Evolutionary conservation across 192 early-diverging fungal genomes (phyloP), one percentile per base, ranked within the genome.

Genomic region (Dissophora ornata): DNA sequence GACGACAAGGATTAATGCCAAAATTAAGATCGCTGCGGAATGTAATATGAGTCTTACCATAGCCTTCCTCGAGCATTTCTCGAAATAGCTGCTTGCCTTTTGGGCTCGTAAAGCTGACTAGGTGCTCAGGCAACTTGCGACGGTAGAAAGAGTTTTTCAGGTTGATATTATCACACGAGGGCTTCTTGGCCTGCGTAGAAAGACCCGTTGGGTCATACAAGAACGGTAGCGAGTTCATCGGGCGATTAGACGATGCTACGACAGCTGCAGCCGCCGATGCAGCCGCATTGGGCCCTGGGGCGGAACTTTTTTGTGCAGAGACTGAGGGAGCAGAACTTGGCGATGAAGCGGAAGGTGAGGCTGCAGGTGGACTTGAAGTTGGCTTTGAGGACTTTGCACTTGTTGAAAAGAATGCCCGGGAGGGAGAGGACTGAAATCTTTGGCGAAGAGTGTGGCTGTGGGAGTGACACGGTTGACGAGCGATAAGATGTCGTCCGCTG

Each of bases 41-140:
- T 9, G 13, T 13, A 52, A 63, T 21, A 42, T 1, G 25, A 52
- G 6, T 22, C 21, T 57, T 62, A 77, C 73, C 93, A 67, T 87
- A 86, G 2, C 92, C 94, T 29, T 81, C 62, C 38, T 87, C 86
- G 44, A 98, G 81, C 62, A 90, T 84, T 55, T 93, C 86, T 62
- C 91, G 88, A 81, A 98, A 96, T 19, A 95, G 79, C 50, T 80
- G 67, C 58, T 92, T 91, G 15, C 96, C 96, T 48, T 88, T 63
- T 16, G 83, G 69, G 21, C 93, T 94, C 15, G 93, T 92, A 79
- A 97, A 92, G 25, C 91, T 89, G n/a, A 87, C 80, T 16, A 95
- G 81, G 42, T 82, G 65, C 30, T 81, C 69, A 1, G 93, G 93
- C 13, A 95, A 80, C 51, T 82, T 74, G 42, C 93, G 84, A 29